Conservation (phyloP, 768 basidiomycete species). For the Pilatotrama ljubarskyi region DNA sequence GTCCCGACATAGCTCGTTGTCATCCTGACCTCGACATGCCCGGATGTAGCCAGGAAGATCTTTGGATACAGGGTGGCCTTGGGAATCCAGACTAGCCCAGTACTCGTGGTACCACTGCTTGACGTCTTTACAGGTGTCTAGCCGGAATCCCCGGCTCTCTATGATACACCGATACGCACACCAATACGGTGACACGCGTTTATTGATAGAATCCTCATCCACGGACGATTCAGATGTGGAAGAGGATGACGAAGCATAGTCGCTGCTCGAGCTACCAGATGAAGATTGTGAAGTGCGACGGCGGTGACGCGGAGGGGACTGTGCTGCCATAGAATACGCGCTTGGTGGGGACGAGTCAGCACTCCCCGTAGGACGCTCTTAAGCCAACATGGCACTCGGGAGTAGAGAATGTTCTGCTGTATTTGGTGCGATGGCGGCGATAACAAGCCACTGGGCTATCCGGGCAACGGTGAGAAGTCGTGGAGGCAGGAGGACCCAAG, state of each 20-base stretch:
- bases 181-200: slow-evolving; percentile 64
- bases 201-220: slow-evolving; percentile 51
- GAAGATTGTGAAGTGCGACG: slow-evolving; percentile 3
- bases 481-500: not conserved
- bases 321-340: slow-evolving; percentile 4
- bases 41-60: slow-evolving; percentile 37
- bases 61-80: slow-evolving; percentile 19
- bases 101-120: slow-evolving; percentile 52
- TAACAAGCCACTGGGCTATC: not conserved
- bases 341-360: not conserved
- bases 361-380: not conserved
- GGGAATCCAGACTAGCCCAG: slow-evolving; percentile 28
- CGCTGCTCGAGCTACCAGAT: slow-evolving; percentile 6
- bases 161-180: slow-evolving; percentile 50
- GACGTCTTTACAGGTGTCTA: slow-evolving; percentile 71
- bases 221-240: slow-evolving; percentile 53
- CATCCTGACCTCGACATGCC: slow-evolving; percentile 40
- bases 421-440: slow-evolving; percentile 7
- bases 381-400: slow-evolving; percentile 5
- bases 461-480: not conserved
- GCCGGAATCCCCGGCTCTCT: slow-evolving; percentile 52
- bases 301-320: not conserved
- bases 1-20: slow-evolving; percentile 68
- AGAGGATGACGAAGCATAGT: slow-evolving; percentile 26
- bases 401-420: slow-evolving; percentile 8